These are phyloP conservation scores for Phyllosticta capitalensis DNA, from an alignment of 2,329 filamentous ascomycete species.

Conservation along the genomic window DNA sequence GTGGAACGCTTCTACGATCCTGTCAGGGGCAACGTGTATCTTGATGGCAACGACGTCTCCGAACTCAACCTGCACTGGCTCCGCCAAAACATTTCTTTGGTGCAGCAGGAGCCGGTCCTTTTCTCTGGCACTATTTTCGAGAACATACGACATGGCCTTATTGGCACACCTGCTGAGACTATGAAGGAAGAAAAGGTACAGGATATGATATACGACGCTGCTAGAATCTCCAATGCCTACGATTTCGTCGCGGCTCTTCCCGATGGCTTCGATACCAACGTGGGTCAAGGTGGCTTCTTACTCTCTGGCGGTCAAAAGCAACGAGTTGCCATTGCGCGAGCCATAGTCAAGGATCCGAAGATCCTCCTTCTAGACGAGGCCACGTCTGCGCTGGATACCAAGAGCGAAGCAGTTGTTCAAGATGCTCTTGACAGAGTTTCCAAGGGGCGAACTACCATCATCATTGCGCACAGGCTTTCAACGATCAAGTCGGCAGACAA, in stretches of 20 bases:
- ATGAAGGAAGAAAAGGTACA: constrained; percentile 54
- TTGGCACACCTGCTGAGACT: constrained; percentile 65
- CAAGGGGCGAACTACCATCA: constrained; percentile 78
- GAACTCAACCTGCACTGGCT: constrained; percentile 78
- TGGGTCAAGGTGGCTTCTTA: constrained; percentile 81
- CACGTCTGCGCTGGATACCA: constrained; percentile 81
- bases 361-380: constrained; percentile 85
- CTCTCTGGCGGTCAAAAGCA: constrained; percentile 90
- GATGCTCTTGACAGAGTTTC: constrained; percentile 76
- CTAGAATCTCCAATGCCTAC: constrained; percentile 81
- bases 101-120: constrained; percentile 80
- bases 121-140: constrained; percentile 77
- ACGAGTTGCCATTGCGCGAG: constrained; percentile 80
- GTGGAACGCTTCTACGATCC: constrained; percentile 89
- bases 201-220: constrained; percentile 63
- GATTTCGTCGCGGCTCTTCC: constrained; percentile 73
- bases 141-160: constrained; percentile 79
- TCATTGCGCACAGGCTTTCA: constrained; percentile 82
- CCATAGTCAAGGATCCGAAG: constrained; percentile 78
- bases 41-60: constrained; percentile 74
- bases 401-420: constrained; percentile 86
- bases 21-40: constrained; percentile 61
- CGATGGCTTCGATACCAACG: constrained; percentile 80
- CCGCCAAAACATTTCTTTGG: constrained; percentile 77
- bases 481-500: constrained; percentile 88